Base-by-base conservation (phyloP, 768 basidiomycete species). In the Cyathus striatus region DNA sequence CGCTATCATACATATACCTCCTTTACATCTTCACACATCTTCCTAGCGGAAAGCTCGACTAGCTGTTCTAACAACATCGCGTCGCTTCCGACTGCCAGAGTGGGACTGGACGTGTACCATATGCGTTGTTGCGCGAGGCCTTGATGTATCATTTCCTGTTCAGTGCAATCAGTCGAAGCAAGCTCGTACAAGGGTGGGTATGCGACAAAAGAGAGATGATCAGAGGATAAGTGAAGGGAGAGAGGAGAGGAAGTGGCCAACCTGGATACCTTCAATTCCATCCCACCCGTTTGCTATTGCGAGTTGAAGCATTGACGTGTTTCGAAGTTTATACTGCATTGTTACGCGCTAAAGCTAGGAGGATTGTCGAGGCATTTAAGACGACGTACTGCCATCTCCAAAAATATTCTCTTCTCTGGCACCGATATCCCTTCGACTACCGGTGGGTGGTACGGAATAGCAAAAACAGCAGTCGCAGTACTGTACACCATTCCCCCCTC, bases 41-140 rank as follows among this genome's bases (percentile, higher is more conserved):
- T n/a, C n/a, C n/a, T n/a, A n/a, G n/a, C n/a, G n/a, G n/a, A n/a
- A n/a, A n/a, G n/a, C 2, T 42, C 24, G 7, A 42, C 14, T 3
- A 30, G 12, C n/a, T n/a, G n/a, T n/a, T 6, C 20, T 10, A 42
- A 33, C 6, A 42, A 4, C 1, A 2, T 30, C 2, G 41, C 14
- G 21, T 42, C 41, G 26, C 4, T 30, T 20, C 41, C 41, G 7
- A 6, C 6, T 21, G 21, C 41, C 7, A 42, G 16, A 18, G 41
- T 13, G 2, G 41, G 24, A 6, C 17, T 32, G 9, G 10, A 6
- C 25, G 14, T 7, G 26, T 30, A 42, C 66, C 66, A 68, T 64
- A 68, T 66, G 20, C 66, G 56, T 42, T 68, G 66, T 36, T 68
- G 66, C 3, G 66, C 65, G 20, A 64, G 48, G 7, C 64, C 65